Conservation (phyloP, 2,329 filamentous ascomycete genomes). For the Colletotrichum sp. region DNA sequence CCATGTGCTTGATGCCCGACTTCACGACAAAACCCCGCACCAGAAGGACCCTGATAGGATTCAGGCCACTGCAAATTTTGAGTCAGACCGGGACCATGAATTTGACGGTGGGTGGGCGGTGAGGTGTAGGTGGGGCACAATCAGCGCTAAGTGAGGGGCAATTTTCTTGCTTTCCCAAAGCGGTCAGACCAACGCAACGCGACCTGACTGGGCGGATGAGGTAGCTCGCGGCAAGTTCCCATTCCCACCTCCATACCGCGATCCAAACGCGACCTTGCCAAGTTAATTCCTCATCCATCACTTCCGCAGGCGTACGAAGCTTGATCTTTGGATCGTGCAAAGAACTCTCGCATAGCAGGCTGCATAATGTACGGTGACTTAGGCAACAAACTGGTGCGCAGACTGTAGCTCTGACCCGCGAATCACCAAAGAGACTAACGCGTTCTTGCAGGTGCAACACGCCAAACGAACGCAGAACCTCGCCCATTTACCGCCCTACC, state of each 20-base stretch:
- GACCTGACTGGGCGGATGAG: background rate
- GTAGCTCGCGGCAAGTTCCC: background rate
- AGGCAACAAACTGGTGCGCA: slow-evolving; percentile 80
- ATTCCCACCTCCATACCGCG: background rate
- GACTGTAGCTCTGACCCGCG: background rate
- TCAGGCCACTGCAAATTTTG: background rate
- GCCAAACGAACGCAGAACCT: slow-evolving; percentile 94
- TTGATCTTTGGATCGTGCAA: background rate
- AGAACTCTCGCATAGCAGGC: background rate
- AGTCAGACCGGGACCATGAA: background rate
- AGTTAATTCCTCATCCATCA: background rate
- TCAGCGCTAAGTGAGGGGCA: slow-evolving; percentile 19
- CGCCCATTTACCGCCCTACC: slow-evolving; percentile 85
- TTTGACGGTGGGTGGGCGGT: background rate
- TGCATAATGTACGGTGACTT: slow-evolving; percentile 82
- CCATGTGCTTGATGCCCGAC: background rate
- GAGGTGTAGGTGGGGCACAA: slow-evolving; percentile 18
- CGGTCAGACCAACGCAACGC: slow-evolving; percentile 17
- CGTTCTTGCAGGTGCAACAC: slow-evolving; percentile 77
- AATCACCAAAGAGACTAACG: slow-evolving; percentile 19
- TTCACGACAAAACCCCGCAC: background rate
- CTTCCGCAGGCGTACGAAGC: background rate
- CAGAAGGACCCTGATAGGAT: background rate
- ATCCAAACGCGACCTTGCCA: background rate
- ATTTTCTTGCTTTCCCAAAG: background rate